Evolutionary conservation across 306 rosid genomes (phyloP).

Genomic region (Sindora glabra): DNA sequence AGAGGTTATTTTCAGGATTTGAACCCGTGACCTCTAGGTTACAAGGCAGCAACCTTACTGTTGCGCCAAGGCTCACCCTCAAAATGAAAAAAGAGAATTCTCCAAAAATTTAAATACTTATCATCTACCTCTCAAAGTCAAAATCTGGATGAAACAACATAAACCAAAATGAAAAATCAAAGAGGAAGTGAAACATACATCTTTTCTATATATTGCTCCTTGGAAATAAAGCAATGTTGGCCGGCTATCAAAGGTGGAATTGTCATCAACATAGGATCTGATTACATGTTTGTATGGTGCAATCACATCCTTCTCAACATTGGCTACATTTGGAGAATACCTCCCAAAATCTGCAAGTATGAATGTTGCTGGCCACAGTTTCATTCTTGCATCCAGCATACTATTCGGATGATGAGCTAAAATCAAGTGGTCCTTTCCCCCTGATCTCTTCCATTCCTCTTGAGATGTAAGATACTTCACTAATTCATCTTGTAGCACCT

Average conservation of each 20-base stretch:
- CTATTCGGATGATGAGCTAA: conserved; percentile 89
- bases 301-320: conserved; percentile 72
- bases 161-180: background rate
- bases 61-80: too few relatives aligned
- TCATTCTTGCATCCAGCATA: conserved; percentile 60
- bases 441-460: conserved; percentile 64
- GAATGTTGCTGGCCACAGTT: conserved; percentile 63
- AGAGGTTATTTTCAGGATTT: too few relatives aligned
- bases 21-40: too few relatives aligned
- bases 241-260: conserved; percentile 51
- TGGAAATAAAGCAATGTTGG: conserved; percentile 63
- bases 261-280: conserved; percentile 37
- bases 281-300: conserved; percentile 79
- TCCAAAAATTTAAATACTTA: too few relatives aligned
- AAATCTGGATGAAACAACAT: too few relatives aligned
- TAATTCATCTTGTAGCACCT: conserved; percentile 48
- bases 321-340: conserved; percentile 69
- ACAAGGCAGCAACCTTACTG: too few relatives aligned
- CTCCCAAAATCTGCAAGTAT: conserved; percentile 82
- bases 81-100: too few relatives aligned
- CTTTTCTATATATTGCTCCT: conserved; percentile 84
- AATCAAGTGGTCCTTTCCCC: conserved; percentile 71
- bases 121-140: too few relatives aligned
- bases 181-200: conserved; percentile 42
- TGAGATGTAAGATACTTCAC: conserved; percentile 43